Percentiles rank a stretch among this genome's conserved stretches.
Conservation (phyloP, 2,329 filamentous ascomycete species). For the Xylaria sp. region DNA sequence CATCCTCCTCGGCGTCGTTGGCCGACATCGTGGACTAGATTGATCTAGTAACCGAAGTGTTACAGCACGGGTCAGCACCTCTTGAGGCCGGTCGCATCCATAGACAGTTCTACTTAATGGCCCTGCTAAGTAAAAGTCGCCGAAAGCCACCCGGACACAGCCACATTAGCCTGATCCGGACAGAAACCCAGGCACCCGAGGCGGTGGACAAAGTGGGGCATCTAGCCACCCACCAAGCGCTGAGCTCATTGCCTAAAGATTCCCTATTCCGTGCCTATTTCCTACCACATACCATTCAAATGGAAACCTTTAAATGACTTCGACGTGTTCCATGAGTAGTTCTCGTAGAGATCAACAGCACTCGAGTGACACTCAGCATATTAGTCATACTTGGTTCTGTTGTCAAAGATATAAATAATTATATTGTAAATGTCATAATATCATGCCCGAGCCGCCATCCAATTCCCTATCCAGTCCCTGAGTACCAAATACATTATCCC, state of each 20-base stretch:
- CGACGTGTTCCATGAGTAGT: too few species aligned
- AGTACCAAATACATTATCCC: neutral
- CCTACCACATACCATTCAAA: too few species aligned
- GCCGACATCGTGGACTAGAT: conserved; percentile 40
- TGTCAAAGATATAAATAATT: neutral
- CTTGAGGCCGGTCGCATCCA: too few species aligned
- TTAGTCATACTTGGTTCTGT: neutral
- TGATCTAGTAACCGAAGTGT: too few species aligned
- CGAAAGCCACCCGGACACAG: neutral
- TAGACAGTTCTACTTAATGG: too few species aligned
- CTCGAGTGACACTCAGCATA: too few species aligned
- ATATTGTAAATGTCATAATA: neutral
- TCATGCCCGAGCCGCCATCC: neutral
- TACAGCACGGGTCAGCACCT: too few species aligned
- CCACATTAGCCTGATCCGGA: neutral
- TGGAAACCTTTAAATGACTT: too few species aligned
- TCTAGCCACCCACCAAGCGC: neutral
- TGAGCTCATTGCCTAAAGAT: neutral
- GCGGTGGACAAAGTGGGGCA: neutral
- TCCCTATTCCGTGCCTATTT: neutral
- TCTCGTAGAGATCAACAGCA: too few species aligned
- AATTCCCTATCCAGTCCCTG: neutral
- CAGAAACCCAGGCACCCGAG: too few species aligned
- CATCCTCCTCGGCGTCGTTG: conserved; percentile 55
- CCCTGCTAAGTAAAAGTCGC: neutral